Percentiles rank a stretch among this genome's conserved stretches.
Conservation (phyloP, 306 rosid species). For the Luffa acutangula region DNA sequence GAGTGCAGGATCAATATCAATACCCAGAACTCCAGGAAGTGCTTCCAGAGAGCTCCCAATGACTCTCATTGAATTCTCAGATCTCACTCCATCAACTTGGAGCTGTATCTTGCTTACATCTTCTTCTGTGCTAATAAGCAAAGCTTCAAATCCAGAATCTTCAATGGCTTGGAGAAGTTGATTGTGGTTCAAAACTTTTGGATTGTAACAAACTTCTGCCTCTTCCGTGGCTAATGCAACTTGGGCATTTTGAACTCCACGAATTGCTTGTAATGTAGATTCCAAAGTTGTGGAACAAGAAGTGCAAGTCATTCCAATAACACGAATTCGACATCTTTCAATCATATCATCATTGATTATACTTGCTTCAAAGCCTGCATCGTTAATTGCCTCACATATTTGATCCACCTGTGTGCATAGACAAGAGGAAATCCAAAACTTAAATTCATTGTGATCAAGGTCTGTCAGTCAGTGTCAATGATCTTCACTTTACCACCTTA, state of each 20-base stretch:
- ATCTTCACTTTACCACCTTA: background rate
- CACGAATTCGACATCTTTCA: conserved; percentile 36
- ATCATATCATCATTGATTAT: conserved; percentile 18
- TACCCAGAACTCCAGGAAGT: conserved; percentile 50
- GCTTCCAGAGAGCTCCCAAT: conserved; percentile 37
- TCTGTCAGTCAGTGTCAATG: background rate
- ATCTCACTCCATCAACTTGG: conserved; percentile 34
- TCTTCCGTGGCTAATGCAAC: conserved; percentile 86
- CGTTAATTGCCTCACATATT: conserved; percentile 62
- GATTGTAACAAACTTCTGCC: conserved; percentile 59
- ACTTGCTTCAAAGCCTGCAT: conserved; percentile 65
- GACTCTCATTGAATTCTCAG: conserved; percentile 19
- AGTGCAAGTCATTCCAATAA: conserved; percentile 80
- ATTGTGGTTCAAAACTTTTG: conserved; percentile 31
- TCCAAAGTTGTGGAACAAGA: conserved; percentile 71
- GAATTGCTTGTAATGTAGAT: conserved; percentile 35
- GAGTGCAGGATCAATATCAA: conserved; percentile 18
- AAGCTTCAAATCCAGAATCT: conserved; percentile 59
- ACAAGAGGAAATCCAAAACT: background rate
- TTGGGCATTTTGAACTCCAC: conserved; percentile 48
- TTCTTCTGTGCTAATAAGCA: conserved; percentile 43
- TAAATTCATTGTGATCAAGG: background rate
- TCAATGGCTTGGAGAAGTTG: conserved; percentile 38
- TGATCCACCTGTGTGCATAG: conserved; percentile 37
- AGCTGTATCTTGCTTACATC: conserved; percentile 62